These are phyloP conservation scores for Aspergillus sp. DNA, from an alignment of 2,329 filamentous ascomycete species.

Conservation along the genomic window DNA sequence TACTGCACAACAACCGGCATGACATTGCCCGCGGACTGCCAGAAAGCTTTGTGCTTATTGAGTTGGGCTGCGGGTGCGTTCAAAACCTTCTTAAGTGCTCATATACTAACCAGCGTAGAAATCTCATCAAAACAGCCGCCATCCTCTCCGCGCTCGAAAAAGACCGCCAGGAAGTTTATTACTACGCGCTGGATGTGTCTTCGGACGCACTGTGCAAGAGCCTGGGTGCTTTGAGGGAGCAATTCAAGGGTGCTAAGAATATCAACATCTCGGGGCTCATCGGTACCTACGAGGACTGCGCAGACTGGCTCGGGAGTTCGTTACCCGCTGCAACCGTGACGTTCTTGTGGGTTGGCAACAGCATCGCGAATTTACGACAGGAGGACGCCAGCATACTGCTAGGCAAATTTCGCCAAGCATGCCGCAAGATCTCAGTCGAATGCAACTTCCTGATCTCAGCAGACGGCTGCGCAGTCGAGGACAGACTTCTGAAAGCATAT, in stretches of 20 bases:
- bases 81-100: neutral
- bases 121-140: neutral
- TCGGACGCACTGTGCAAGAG: neutral
- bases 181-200: conserved; percentile 3
- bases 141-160: neutral
- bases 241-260: neutral
- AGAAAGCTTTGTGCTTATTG: neutral
- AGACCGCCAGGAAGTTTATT: neutral
- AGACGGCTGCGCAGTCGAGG: neutral
- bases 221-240: neutral
- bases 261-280: conserved; percentile 1
- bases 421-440: neutral
- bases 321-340: neutral
- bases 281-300: conserved; percentile 8
- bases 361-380: conserved; percentile 3
- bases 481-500: neutral
- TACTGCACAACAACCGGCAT: neutral
- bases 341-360: conserved; percentile 7
- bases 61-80: neutral
- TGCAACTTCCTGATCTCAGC: neutral
- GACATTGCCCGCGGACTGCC: neutral
- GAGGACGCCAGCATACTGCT: neutral
- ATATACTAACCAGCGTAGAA: neutral
- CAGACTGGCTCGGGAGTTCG: neutral
- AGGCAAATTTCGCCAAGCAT: neutral